Conservation (phyloP, 2,329 filamentous ascomycete genomes). For the Microascus cirrosus region DNA sequence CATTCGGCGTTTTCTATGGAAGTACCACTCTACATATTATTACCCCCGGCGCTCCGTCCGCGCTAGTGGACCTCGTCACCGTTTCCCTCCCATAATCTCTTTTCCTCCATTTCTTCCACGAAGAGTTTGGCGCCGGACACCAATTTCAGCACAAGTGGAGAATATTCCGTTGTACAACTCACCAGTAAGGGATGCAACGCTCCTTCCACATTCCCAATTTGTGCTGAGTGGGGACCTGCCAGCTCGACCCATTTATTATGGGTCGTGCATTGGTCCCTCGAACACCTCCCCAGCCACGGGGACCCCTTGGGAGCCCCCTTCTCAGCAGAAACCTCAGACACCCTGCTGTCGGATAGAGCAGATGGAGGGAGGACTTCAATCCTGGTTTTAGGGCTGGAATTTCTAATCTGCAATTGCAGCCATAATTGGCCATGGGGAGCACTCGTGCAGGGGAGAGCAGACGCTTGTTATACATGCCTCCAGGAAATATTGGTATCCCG, state of each 20-base stretch:
- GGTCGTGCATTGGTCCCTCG: neutral
- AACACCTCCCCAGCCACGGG: too few relatives aligned
- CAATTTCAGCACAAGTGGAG: neutral
- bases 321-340: too few relatives aligned
- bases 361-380: too few relatives aligned
- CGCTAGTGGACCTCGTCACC: neutral
- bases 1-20: neutral
- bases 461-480: too few relatives aligned
- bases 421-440: too few relatives aligned
- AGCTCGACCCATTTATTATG: neutral
- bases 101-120: neutral
- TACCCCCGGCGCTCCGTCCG: neutral
- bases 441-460: too few relatives aligned
- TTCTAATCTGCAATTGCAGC: too few relatives aligned
- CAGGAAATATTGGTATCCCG: too few relatives aligned
- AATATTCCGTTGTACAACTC: neutral
- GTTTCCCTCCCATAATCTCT: neutral
- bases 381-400: too few relatives aligned
- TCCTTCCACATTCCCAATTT: neutral
- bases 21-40: neutral
- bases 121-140: neutral
- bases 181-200: neutral
- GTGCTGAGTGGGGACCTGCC: neutral
- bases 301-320: neutral
- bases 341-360: too few relatives aligned